These are phyloP conservation scores for Fusarium sp. DNA, from an alignment of 2,329 filamentous ascomycete species.

Conservation along the genomic window DNA sequence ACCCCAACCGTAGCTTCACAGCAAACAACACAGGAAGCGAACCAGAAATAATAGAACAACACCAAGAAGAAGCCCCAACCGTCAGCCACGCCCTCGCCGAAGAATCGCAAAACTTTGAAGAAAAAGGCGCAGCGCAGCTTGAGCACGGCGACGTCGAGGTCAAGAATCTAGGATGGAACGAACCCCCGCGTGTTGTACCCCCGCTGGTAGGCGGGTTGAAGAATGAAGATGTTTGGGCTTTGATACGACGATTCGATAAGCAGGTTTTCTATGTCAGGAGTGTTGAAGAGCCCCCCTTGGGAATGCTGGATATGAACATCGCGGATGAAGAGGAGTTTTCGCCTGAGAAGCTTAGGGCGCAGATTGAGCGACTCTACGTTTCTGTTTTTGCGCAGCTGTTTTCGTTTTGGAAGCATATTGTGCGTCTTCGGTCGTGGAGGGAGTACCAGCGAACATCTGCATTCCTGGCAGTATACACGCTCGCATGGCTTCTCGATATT, in stretches of 20 bases:
- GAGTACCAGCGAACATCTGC: slow-evolving; percentile 75
- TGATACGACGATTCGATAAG: slow-evolving; percentile 81
- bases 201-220: slow-evolving; percentile 74
- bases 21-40: slow-evolving; percentile 38
- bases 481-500: slow-evolving; percentile 80
- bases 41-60: slow-evolving; percentile 46
- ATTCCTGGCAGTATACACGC: slow-evolving; percentile 67
- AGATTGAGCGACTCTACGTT: slow-evolving; percentile 84
- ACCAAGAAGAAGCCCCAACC: slow-evolving; percentile 49
- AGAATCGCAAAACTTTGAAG: slow-evolving; percentile 46
- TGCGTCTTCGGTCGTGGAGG: slow-evolving; percentile 81
- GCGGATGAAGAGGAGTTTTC: slow-evolving; percentile 87
- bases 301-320: slow-evolving; percentile 81
- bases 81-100: slow-evolving; percentile 54
- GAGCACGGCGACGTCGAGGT: slow-evolving; percentile 66
- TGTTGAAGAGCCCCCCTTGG: slow-evolving; percentile 62
- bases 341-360: slow-evolving; percentile 83
- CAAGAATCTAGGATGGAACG: slow-evolving; percentile 76
- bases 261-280: slow-evolving; percentile 76
- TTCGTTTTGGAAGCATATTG: slow-evolving; percentile 77
- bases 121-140: slow-evolving; percentile 60
- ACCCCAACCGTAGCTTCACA: slow-evolving; percentile 32
- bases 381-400: slow-evolving; percentile 77
- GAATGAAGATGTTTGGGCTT: slow-evolving; percentile 80
- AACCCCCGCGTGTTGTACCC: slow-evolving; percentile 65